Conservation (phyloP, 768 basidiomycete genomes). For the Suillus weaverae region DNA sequence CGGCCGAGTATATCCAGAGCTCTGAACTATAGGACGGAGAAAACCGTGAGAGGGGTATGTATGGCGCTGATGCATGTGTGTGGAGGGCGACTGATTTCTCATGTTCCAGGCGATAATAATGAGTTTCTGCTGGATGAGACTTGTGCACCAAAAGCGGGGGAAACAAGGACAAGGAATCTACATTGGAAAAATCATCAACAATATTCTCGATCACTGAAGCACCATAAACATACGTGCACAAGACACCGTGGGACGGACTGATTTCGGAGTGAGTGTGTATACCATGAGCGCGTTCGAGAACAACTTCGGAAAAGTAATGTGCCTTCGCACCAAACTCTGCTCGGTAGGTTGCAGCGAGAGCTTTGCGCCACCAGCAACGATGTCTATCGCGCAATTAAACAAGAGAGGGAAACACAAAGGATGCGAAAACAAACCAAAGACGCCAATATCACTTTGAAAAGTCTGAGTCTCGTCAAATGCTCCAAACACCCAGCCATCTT, state of each 20-base stretch:
- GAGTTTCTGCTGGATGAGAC: constrained; percentile 59
- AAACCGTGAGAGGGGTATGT: constrained; percentile 36
- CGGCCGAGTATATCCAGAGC: constrained; percentile 61
- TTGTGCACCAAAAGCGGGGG: constrained; percentile 67
- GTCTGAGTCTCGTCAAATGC: constrained; percentile 42
- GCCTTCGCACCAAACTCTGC: constrained; percentile 37
- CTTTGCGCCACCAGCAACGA: constrained; percentile 37
- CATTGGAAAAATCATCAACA: constrained; percentile 14
- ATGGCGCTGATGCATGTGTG: constrained; percentile 69
- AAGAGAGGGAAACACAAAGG: constrained; percentile 11
- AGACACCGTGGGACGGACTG: constrained; percentile 10
- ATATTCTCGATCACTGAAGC: neutral
- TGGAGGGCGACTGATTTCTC: constrained; percentile 46
- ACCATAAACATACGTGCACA: constrained; percentile 31
- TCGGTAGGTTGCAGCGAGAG: constrained; percentile 33
- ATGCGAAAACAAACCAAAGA: constrained; percentile 41
- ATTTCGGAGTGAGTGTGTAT: constrained; percentile 51
- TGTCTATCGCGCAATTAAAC: constrained; percentile 33
- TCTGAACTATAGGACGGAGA: constrained; percentile 41
- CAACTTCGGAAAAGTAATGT: constrained; percentile 54
- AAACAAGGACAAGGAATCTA: constrained; percentile 47
- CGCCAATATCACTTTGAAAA: constrained; percentile 34
- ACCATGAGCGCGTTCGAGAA: constrained; percentile 63
- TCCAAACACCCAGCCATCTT: constrained; percentile 65
- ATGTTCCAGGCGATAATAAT: constrained; percentile 59